These are phyloP conservation scores for Mucor circinelloides DNA, from an alignment of 371 early-diverging fungal genomes.

Conservation along the genomic window DNA sequence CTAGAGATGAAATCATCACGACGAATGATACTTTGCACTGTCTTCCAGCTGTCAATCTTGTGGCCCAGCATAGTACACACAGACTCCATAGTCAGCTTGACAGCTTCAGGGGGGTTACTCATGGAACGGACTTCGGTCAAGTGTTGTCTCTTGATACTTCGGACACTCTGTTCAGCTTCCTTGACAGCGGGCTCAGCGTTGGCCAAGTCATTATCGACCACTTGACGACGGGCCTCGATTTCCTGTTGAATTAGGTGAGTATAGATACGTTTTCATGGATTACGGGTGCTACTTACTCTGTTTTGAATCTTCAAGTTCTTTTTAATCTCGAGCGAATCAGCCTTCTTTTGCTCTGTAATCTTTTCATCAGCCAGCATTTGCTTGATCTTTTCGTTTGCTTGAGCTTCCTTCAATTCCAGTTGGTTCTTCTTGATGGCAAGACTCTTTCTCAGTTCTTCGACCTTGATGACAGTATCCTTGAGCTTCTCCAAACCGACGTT, in stretches of 20 bases:
- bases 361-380: slow-evolving; percentile 97
- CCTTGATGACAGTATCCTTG: slow-evolving; percentile 94
- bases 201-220: slow-evolving; percentile 90
- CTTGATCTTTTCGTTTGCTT: slow-evolving; percentile 95
- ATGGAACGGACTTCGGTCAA: slow-evolving; percentile 98
- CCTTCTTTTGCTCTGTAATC: slow-evolving; percentile 92
- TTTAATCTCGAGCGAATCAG: slow-evolving; percentile 81
- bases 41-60: slow-evolving; percentile 84
- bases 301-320: slow-evolving; percentile 79
- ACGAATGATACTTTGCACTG: slow-evolving; percentile 89
- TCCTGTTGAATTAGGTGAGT: slow-evolving; percentile 31
- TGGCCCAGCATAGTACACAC: slow-evolving; percentile 95
- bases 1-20: slow-evolving; percentile 97
- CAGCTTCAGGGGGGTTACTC: slow-evolving; percentile 96
- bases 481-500: slow-evolving; percentile 97
- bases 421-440: slow-evolving; percentile 88
- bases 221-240: slow-evolving; percentile 79
- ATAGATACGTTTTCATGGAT: neutral
- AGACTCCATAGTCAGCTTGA: slow-evolving; percentile 97
- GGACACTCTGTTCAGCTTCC: slow-evolving; percentile 94
- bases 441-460: slow-evolving; percentile 90
- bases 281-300: slow-evolving; percentile 28
- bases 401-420: slow-evolving; percentile 85
- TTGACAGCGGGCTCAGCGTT: slow-evolving; percentile 97
- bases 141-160: slow-evolving; percentile 94